Evolutionary conservation across 1,139 yeast species (phyloP).

Genomic region (Magnusiomyces suaveolens): DNA sequence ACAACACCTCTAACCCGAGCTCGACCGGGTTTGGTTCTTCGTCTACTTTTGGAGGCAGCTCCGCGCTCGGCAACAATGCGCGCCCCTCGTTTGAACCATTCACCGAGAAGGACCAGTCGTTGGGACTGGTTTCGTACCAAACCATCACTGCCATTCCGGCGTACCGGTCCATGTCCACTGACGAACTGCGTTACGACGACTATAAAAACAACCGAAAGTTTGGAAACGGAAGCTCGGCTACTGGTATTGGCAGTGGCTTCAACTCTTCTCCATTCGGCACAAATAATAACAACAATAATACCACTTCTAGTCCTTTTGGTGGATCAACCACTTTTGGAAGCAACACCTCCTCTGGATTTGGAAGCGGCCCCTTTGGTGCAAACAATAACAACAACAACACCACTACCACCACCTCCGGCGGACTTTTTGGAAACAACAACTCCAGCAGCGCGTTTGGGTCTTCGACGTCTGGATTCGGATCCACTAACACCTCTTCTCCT

Average conservation of each 20-base stretch:
- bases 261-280: constrained; percentile 9
- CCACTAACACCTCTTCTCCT: constrained; percentile 7
- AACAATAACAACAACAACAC: not conserved
- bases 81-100: constrained; percentile 45
- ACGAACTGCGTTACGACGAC: constrained; percentile 83
- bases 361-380: constrained; percentile 5
- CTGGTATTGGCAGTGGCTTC: constrained; percentile 5
- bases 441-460: constrained; percentile 1
- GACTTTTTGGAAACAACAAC: constrained; percentile 20
- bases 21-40: constrained; percentile 24
- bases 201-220: constrained; percentile 64
- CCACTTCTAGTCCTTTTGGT: constrained; percentile 6
- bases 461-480: not conserved
- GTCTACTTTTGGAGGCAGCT: constrained; percentile 10
- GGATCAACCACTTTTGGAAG: constrained; percentile 12
- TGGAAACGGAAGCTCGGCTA: constrained; percentile 36
- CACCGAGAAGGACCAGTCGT: constrained; percentile 63
- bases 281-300: constrained; percentile 3
- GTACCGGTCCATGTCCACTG: constrained; percentile 68
- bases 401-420: not conserved
- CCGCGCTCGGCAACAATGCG: constrained; percentile 20
- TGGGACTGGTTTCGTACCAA: constrained; percentile 46
- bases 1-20: constrained; percentile 17
- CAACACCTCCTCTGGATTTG: constrained; percentile 13
- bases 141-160: constrained; percentile 85